Percentiles rank a stretch among this genome's conserved stretches.
These are phyloP conservation scores for Tetrapisispora pingtungensis DNA, from an alignment of 805 yeast species.

Conservation along the genomic window DNA sequence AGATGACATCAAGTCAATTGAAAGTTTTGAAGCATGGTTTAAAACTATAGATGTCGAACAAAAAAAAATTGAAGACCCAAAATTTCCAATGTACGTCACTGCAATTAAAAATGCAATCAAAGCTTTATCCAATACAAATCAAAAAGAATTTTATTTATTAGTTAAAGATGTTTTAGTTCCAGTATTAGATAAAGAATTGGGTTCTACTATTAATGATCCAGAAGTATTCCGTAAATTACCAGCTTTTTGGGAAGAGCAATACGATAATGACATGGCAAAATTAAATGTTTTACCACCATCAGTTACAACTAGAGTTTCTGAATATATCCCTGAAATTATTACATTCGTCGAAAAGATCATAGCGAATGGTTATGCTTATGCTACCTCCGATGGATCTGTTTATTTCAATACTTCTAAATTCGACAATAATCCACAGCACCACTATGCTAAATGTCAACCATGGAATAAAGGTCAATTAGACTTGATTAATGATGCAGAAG, in stretches of 20 bases:
- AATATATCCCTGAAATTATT: constrained; percentile 88
- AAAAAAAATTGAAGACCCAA: constrained; percentile 55
- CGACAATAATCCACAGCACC: constrained; percentile 62
- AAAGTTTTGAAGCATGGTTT: constrained; percentile 45
- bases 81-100: constrained; percentile 71
- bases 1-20: constrained; percentile 15
- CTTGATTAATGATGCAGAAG: constrained; percentile 90
- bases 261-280: constrained; percentile 72
- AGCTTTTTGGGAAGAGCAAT: constrained; percentile 80
- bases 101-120: constrained; percentile 51
- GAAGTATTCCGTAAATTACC: constrained; percentile 73
- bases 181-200: constrained; percentile 57
- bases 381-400: constrained; percentile 84
- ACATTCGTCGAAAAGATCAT: constrained; percentile 68
- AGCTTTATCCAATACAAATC: constrained; percentile 18
- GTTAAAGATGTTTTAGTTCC: constrained; percentile 75
- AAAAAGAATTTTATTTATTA: constrained; percentile 33
- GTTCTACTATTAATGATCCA: constrained; percentile 75
- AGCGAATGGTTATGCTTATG: constrained; percentile 72
- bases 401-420: constrained; percentile 84
- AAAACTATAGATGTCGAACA: constrained; percentile 38
- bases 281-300: constrained; percentile 80
- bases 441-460: constrained; percentile 93
- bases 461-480: constrained; percentile 90
- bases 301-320: constrained; percentile 88